phyloP scores from a whole-genome alignment of 2,329 filamentous ascomycete genomes.

The Xylariaceae sp. region DNA sequence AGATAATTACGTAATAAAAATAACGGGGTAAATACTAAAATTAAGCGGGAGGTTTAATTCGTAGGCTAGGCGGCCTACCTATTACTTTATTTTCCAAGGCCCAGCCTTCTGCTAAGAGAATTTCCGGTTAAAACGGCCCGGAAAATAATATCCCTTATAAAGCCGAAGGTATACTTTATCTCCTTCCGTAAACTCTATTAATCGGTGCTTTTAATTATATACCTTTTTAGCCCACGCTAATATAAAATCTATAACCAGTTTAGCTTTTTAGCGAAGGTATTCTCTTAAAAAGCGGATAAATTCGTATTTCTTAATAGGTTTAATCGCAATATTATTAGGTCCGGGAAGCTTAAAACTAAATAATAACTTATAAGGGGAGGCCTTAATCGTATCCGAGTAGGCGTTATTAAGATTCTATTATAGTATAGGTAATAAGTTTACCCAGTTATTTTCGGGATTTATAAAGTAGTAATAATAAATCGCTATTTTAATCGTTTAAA shows the following conservation, averaged over 20 bases:
- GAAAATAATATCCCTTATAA: constrained; percentile 2
- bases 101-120: background rate
- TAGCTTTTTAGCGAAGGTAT: background rate
- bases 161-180: constrained; percentile 1
- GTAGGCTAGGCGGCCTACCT: background rate
- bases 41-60: constrained; percentile 1
- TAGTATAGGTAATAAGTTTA: background rate
- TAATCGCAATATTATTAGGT: background rate
- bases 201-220: background rate
- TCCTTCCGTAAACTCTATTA: constrained; percentile 1
- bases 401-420: constrained; percentile 1
- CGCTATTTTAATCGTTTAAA: constrained; percentile 1
- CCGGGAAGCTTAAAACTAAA: background rate
- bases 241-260: constrained; percentile 2
- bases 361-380: background rate
- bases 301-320: background rate
- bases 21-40: background rate
- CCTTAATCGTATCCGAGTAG: background rate
- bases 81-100: constrained; percentile 1
- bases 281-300: background rate
- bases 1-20: background rate
- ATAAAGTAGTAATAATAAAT: background rate
- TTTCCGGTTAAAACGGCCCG: background rate
- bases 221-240: background rate
- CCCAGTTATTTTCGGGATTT: background rate